Evolutionary conservation across 352 stramenopile species (phyloP).

Genomic region (Pythium rhizo-oryzae): DNA sequence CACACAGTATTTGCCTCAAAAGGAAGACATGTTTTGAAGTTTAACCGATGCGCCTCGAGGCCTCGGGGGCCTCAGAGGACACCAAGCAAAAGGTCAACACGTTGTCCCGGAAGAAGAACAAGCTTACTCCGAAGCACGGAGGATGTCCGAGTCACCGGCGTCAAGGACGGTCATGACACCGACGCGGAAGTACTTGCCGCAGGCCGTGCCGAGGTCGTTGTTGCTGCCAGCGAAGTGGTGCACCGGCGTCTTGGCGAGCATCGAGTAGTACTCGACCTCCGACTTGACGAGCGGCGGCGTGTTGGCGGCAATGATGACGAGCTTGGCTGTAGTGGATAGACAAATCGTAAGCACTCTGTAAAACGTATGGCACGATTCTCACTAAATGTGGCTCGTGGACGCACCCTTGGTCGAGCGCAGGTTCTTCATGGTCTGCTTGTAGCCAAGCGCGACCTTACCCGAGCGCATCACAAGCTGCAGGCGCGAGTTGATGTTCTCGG

Average conservation of each 20-base stretch:
- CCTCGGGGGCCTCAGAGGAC: background rate
- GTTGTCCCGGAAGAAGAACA: conserved; percentile 4
- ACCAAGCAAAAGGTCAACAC: background rate
- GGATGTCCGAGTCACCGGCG: conserved; percentile 99
- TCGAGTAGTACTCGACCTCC: conserved; percentile 99
- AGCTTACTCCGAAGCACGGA: conserved; percentile 74
- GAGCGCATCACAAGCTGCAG: conserved; percentile 99
- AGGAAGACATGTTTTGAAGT: conserved; percentile 12
- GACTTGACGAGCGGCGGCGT: conserved; percentile 98
- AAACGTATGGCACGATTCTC: background rate
- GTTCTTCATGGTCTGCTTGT: conserved; percentile 98
- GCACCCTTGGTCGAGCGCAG: conserved; percentile 93
- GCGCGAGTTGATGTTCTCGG: conserved; percentile 99
- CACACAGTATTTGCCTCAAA: conserved; percentile 11
- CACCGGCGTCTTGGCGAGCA: conserved; percentile 98
- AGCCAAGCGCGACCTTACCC: conserved; percentile 98
- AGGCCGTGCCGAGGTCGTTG: conserved; percentile 98
- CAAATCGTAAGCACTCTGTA: no score
- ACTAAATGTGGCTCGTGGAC: conserved; percentile 14
- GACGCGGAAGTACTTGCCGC: conserved; percentile 99
- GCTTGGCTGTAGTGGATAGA: conserved; percentile 80
- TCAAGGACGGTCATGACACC: conserved; percentile 97
- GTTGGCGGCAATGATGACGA: conserved; percentile 98
- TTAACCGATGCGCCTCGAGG: conserved; percentile 6
- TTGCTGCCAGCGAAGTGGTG: conserved; percentile 99